Evolutionary conservation across 2,329 filamentous ascomycete species (phyloP).

Genomic region (Trichoderma sp.): DNA sequence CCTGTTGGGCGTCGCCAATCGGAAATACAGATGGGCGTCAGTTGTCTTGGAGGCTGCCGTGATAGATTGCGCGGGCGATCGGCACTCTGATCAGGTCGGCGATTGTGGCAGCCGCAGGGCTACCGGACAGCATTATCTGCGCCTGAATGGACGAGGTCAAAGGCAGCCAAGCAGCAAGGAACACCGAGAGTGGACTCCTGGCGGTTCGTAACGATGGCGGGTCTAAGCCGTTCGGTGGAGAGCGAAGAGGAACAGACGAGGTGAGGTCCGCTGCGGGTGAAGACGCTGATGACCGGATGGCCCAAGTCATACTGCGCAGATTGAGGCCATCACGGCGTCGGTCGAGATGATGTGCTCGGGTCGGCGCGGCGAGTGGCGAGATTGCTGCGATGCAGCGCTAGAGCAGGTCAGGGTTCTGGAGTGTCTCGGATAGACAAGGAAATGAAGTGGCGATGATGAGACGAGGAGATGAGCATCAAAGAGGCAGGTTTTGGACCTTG

Average conservation of each 20-base stretch:
- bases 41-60: constrained; percentile 22
- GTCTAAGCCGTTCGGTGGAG: neutral
- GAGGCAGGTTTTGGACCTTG: no score
- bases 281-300: neutral
- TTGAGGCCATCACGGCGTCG: neutral
- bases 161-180: neutral
- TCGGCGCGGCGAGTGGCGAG: neutral
- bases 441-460: neutral
- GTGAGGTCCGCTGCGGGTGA: neutral
- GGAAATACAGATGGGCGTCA: constrained; percentile 17
- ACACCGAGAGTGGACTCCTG: neutral
- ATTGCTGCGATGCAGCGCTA: neutral
- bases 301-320: neutral
- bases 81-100: constrained; percentile 9
- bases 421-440: constrained; percentile 3
- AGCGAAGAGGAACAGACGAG: neutral
- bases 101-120: constrained; percentile 2
- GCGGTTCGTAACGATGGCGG: constrained; percentile 19
- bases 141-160: neutral
- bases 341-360: neutral
- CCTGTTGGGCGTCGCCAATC: constrained; percentile 24
- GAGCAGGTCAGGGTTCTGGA: neutral
- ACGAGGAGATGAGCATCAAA: no score
- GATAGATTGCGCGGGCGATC: constrained; percentile 20
- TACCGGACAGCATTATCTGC: neutral